Base-by-base conservation (phyloP, 169 alveolate species). In the Cardiosporidium cionae region DNA sequence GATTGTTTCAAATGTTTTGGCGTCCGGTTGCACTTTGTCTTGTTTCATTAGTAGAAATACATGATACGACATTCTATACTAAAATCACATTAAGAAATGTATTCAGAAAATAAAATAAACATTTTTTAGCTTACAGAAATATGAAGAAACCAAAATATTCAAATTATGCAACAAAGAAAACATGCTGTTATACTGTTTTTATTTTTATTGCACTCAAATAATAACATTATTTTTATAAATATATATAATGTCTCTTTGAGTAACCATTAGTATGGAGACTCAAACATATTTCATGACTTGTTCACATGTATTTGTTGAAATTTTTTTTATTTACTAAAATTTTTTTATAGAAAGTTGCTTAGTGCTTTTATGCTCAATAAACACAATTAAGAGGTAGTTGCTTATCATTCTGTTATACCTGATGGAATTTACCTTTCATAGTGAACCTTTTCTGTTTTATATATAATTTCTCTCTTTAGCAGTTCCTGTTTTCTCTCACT, bases 1-100 rank as follows among this genome's bases (percentile, higher is more conserved):
- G 34, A 76, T 76, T 66, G 82, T 76, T 67, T 68, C 70, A 37
- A 76, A 63, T 16, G 82, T 76, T 52, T 76, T 76, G 31, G 76
- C 58, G 69, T 76, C 82, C 25, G 74, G 78, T 6, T 72, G 71
- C n/a, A 76, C 82, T 9, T 72, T 77, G 9, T 68, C 76, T 23
- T 72, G 76, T 53, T 68, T 72, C 82, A 76, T 76, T 32, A 32
- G 62, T 31, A 69, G 74, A 58, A 63, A 35, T 54, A 76, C 82
- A 54, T 76, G 65, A 34, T 63, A 58, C 16, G 82, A 76, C 16
- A 72, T 71, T 33, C 33, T n/a, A 72, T 76, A 76, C 82, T 76
- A 44, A 9, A 44, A 44, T 44, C 16, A 44, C 16, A 44, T 44
- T 44, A 16, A 44, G 25, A 44, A 44, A 44, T 44, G 58, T 44